These are phyloP conservation scores for Triticum turgidum DNA, from an alignment of 176 grass and related monocot species.

Conservation along the genomic window DNA sequence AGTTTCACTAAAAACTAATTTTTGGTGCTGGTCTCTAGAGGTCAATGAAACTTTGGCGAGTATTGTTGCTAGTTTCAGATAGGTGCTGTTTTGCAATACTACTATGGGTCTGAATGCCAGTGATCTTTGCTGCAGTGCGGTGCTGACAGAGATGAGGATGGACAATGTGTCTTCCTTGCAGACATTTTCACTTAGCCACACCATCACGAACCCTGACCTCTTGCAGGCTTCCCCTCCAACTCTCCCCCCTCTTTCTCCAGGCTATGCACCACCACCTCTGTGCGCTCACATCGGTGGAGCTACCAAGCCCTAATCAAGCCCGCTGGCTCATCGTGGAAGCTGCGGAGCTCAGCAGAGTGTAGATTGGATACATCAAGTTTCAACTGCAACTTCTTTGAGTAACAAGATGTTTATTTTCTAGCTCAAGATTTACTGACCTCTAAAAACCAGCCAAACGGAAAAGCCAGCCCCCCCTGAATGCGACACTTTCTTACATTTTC, in stretches of 20 bases:
- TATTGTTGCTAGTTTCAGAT: conserved; percentile 9
- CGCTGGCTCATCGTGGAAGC: not conserved
- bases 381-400: not conserved
- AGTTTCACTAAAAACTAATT: conserved; percentile 20
- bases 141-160: not conserved
- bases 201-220: not conserved
- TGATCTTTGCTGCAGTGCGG: not conserved
- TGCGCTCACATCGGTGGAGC: not conserved
- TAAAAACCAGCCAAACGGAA: no score
- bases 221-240: not conserved
- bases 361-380: not conserved
- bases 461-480: not conserved
- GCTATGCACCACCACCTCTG: not conserved
- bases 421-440: not conserved
- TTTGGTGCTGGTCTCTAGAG: not conserved
- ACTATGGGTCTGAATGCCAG: not conserved
- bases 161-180: not conserved
- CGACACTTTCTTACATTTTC: not conserved
- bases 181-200: not conserved
- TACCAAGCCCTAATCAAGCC: not conserved
- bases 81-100: not conserved
- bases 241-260: not conserved
- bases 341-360: not conserved
- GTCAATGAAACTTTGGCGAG: not conserved
- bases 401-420: not conserved